These are phyloP conservation scores for Luzula sylvatica DNA, from an alignment of 176 grass and related monocot species.

Conservation along the genomic window DNA sequence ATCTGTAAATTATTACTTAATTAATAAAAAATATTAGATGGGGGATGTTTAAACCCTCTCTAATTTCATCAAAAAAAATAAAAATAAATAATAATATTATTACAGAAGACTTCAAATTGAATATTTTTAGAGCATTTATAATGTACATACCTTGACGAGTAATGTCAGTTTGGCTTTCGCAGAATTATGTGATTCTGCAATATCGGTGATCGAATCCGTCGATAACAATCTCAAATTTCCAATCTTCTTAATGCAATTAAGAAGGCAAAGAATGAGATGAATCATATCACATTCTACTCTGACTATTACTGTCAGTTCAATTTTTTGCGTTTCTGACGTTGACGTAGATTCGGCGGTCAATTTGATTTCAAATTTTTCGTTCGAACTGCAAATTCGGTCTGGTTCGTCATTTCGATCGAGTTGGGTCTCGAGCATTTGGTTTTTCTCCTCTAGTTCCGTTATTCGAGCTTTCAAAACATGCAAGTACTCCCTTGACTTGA, in stretches of 20 bases:
- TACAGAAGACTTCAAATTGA: too few relatives aligned
- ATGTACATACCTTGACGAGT: too few relatives aligned
- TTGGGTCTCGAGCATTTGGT: constrained; percentile 38
- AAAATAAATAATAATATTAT: too few relatives aligned
- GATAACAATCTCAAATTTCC: constrained; percentile 6
- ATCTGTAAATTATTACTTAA: too few relatives aligned
- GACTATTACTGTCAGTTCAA: constrained; percentile 3
- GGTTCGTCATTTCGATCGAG: background rate
- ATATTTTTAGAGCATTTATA: too few relatives aligned
- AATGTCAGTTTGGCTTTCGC: too few relatives aligned
- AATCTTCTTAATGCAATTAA: constrained; percentile 3
- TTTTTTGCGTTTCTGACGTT: background rate
- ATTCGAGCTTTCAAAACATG: constrained; percentile 32
- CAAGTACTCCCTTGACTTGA: constrained; percentile 52
- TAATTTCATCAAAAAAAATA: too few relatives aligned
- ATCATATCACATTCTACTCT: constrained; percentile 1
- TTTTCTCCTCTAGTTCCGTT: constrained; percentile 33
- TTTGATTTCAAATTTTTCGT: constrained; percentile 7
- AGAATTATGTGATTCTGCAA: background rate
- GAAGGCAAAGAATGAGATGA: background rate
- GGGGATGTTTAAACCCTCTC: too few relatives aligned
- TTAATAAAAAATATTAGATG: too few relatives aligned
- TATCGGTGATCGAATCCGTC: background rate
- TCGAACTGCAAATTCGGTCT: background rate
- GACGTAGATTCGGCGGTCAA: background rate